phyloP scores from a whole-genome alignment of 2,329 filamentous ascomycete species.

The Paecilomyces sp. region DNA sequence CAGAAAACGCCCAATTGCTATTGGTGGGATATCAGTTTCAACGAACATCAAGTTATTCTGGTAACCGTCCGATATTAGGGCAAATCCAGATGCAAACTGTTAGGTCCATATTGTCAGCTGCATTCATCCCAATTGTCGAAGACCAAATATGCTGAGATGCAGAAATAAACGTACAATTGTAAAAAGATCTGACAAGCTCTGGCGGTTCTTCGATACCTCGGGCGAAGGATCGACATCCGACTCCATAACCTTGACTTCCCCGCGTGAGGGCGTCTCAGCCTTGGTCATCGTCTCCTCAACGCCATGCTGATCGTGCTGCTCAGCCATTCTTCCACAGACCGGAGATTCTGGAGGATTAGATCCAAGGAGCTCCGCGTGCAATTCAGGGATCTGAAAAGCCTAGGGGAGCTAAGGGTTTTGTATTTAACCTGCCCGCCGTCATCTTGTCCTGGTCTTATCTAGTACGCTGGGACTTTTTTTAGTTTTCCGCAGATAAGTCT shows the following conservation, averaged over 20 bases:
- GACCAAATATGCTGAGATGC: not conserved
- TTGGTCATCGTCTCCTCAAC: not conserved
- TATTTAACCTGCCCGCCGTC: not conserved
- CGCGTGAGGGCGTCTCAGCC: not conserved
- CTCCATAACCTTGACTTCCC: not conserved
- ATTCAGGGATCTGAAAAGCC: not conserved
- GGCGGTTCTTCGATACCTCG: constrained; percentile 12
- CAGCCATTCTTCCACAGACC: not conserved
- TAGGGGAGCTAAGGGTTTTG: not conserved
- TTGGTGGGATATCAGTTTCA: too few relatives aligned
- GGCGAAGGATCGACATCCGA: constrained; percentile 4
- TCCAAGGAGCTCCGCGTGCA: not conserved
- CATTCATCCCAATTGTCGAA: not conserved
- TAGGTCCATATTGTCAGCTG: not conserved
- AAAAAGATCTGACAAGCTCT: constrained; percentile 19
- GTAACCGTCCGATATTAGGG: constrained; percentile 23
- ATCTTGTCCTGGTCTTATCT: not conserved
- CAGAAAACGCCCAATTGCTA: not conserved
- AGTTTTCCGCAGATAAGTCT: not conserved
- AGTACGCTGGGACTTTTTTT: not conserved
- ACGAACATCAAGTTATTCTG: constrained; percentile 22
- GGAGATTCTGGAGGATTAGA: not conserved
- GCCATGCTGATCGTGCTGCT: not conserved
- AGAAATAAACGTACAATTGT: constrained; percentile 14
- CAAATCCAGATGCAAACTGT: constrained; percentile 21